Conservation (phyloP, 176 grass and related monocot species). For the Avena atlantica region DNA sequence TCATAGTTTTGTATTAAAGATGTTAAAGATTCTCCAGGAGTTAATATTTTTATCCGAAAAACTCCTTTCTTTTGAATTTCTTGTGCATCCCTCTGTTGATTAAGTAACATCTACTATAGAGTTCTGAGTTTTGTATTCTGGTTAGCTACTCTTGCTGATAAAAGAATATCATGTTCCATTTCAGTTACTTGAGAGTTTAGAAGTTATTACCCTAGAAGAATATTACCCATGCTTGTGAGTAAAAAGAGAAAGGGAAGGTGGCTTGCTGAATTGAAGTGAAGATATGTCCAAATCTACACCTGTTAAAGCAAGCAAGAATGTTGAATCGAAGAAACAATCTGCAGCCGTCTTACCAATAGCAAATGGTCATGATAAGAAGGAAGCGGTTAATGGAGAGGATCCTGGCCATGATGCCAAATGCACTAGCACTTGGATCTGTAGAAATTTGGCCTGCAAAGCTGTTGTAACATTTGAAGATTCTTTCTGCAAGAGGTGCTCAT, state of each 20-base stretch:
- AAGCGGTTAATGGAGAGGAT: conserved; percentile 42
- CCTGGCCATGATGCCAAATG: conserved; percentile 43
- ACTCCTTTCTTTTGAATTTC: conserved; percentile 19
- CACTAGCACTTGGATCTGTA: conserved; percentile 81
- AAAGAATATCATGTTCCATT: conserved; percentile 35
- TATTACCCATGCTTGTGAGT: conserved; percentile 46
- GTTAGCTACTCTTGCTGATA: conserved; percentile 44
- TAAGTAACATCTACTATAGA: conserved; percentile 34
- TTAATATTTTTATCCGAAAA: not conserved
- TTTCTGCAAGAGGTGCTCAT: conserved; percentile 98
- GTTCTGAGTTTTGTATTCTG: conserved; percentile 18
- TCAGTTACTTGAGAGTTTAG: conserved; percentile 39
- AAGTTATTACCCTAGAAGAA: conserved; percentile 44
- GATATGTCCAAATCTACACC: conserved; percentile 59
- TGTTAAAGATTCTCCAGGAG: not conserved
- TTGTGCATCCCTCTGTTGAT: conserved; percentile 35
- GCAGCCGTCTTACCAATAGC: conserved; percentile 44
- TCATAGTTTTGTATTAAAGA: not conserved
- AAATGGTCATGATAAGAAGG: conserved; percentile 54
- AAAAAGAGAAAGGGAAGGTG: conserved; percentile 48
- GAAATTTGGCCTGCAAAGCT: conserved; percentile 98
- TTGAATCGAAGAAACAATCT: conserved; percentile 73
- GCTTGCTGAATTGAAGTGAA: conserved; percentile 51
- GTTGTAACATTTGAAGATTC: conserved; percentile 72
- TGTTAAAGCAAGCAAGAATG: conserved; percentile 68